Base-by-base conservation (phyloP, 768 basidiomycete genomes). In the Cystobasidiopsis lactophilus region DNA sequence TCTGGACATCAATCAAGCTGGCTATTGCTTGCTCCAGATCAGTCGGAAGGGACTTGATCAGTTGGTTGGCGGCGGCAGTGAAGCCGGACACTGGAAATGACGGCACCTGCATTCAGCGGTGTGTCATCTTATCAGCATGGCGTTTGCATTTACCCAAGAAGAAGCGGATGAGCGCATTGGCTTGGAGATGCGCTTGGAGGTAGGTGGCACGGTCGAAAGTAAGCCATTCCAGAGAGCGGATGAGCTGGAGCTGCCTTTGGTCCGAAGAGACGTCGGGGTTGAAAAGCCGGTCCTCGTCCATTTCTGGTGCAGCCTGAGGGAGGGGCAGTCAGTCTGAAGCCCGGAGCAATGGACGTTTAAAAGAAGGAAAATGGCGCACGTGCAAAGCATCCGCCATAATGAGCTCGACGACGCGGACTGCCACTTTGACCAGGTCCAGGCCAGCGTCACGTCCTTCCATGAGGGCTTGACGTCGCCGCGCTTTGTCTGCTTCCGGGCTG, bases 181-280 rank as follows among this genome's bases (percentile, higher is more conserved):
- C 78, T 61, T 88, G 84, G 61, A 82, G 77, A 9, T 95, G 68
- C 0, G 88, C 89, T 5, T 78, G 78, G 11, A 72, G 68, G 57
- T 79, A 77, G 1, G 89, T 96, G 4, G 73, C 68, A 30, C 77
- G 74, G 58, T 73, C 70, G 64, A 82, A 82, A 0, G 77, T 80
- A 49, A 89, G 82, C 91, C 91, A 98, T 62, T 96, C 89, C 46
- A 95, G 79, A 0, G 84, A 82, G 19, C 88, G 76, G 29, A 91
- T 72, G 7, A 96, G 70, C 45, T 82, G 56, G 64, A 56, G 58
- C 46, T 67, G 62, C 10, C 59, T 52, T 10, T 52, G 47, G 1
- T 56, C 57, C 39, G 65, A 24, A 1, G 46, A 37, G 2, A 26
- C 54, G 21, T 46, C 57, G 3, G 55, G 48, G 18, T 60, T 53